These are phyloP conservation scores for Trichoderma citrinoviride DNA, from an alignment of 2,329 filamentous ascomycete genomes.

Conservation along the genomic window DNA sequence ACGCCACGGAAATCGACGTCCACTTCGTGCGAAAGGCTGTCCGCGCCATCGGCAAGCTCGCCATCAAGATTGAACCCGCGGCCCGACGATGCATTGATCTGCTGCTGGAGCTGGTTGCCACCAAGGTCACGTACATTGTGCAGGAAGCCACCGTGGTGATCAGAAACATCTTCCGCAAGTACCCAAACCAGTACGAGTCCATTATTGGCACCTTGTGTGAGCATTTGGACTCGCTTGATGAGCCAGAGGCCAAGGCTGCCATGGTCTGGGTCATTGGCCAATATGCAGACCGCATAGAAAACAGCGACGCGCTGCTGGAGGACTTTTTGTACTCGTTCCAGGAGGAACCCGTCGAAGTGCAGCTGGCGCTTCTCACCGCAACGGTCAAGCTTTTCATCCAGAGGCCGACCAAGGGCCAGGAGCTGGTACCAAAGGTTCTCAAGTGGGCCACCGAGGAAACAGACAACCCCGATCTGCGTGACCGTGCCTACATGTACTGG, in stretches of 20 bases:
- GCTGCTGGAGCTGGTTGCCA: conserved; percentile 86
- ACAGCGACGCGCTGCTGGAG: conserved; percentile 88
- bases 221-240: conserved; percentile 92
- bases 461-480: conserved; percentile 95
- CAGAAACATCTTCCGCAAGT: conserved; percentile 98
- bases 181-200: conserved; percentile 96
- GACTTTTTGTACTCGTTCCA: conserved; percentile 93
- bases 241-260: conserved; percentile 95
- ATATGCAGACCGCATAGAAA: conserved; percentile 96
- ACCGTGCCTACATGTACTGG: conserved; percentile 99
- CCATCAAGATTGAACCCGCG: conserved; percentile 97
- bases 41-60: conserved; percentile 93
- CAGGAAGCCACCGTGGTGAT: conserved; percentile 99
- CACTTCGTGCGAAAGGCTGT: conserved; percentile 98
- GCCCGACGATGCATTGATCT: conserved; percentile 89
- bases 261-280: conserved; percentile 99
- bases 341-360: conserved; percentile 93
- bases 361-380: conserved; percentile 88
- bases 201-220: conserved; percentile 96
- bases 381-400: conserved; percentile 99
- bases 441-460: conserved; percentile 99
- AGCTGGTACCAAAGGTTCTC: conserved; percentile 87
- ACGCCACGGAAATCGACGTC: conserved; percentile 97
- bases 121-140: conserved; percentile 98
- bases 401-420: conserved; percentile 87